These are phyloP conservation scores for Draba incana DNA, from an alignment of 345 rosid species.

Conservation along the genomic window DNA sequence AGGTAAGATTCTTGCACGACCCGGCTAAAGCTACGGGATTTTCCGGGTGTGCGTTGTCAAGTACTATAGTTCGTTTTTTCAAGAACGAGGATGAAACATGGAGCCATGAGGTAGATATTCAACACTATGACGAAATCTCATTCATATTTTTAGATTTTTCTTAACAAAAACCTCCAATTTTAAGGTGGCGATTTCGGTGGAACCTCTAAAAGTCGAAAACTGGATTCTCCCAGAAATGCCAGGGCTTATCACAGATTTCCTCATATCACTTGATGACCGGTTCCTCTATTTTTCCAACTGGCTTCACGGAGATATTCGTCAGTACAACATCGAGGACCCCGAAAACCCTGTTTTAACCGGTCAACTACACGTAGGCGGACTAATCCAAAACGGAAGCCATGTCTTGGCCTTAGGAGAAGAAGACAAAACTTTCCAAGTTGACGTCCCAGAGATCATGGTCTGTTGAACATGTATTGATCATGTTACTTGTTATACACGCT, in stretches of 20 bases:
- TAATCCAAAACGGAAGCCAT: conserved; percentile 65
- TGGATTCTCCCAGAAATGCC: conserved; percentile 94
- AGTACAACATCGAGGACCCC: conserved; percentile 78
- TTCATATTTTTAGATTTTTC: conserved; percentile 1
- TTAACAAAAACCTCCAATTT: not conserved
- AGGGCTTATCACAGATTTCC: conserved; percentile 75
- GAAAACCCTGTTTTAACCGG: conserved; percentile 67
- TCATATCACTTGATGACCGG: conserved; percentile 83
- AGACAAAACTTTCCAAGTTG: conserved; percentile 59
- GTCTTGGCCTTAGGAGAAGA: conserved; percentile 60
- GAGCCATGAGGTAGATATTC: conserved; percentile 69
- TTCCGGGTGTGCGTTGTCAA: conserved; percentile 67
- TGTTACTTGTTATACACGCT: conserved; percentile 12
- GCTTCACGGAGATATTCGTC: conserved; percentile 89
- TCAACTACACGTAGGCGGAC: conserved; percentile 80
- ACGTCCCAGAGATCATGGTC: conserved; percentile 73
- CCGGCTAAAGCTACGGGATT: conserved; percentile 73
- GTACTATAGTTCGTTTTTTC: conserved; percentile 84
- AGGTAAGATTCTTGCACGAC: conserved; percentile 87
- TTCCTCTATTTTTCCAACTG: conserved; percentile 82
- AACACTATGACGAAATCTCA: not conserved
- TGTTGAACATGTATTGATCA: not conserved
- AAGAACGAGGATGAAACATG: conserved; percentile 70
- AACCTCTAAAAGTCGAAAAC: conserved; percentile 78
- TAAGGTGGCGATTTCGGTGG: conserved; percentile 67